phyloP scores from a whole-genome alignment of 208 protist species.

The Phytomonas sp. region DNA sequence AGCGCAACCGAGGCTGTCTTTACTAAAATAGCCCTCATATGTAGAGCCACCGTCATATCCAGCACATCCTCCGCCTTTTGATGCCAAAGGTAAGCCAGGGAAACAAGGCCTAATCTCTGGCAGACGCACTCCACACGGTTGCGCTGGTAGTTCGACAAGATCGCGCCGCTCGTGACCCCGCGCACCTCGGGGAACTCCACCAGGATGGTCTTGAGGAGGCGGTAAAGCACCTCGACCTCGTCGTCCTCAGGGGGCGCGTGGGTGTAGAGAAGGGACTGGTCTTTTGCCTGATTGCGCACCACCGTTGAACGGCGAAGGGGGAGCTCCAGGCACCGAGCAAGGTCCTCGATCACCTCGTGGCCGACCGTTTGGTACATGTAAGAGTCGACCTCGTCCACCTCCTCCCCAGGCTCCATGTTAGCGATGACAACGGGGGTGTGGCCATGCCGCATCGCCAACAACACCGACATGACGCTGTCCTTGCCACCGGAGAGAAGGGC shows the following conservation, averaged over 20 bases:
- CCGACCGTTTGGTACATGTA: conserved; percentile 99
- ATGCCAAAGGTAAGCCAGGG: conserved; percentile 96
- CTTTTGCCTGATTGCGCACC: conserved; percentile 44
- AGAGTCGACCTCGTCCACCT: conserved; percentile 93
- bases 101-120: conserved; percentile 86
- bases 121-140: conserved; percentile 96
- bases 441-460: conserved; percentile 92
- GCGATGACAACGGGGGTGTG: conserved; percentile 94
- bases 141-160: conserved; percentile 97
- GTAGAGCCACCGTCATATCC: conserved; percentile 80
- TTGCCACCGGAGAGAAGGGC: conserved; percentile 97
- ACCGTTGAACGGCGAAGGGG: conserved; percentile 89
- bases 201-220: conserved; percentile 86
- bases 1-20: conserved; percentile 95
- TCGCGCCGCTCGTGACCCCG: conserved; percentile 95
- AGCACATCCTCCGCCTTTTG: conserved; percentile 90
- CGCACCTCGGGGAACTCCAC: conserved; percentile 76
- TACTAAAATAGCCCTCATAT: conserved; percentile 90
- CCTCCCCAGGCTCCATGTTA: conserved; percentile 83
- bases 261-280: conserved; percentile 79
- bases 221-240: conserved; percentile 97
- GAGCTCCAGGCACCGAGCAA: conserved; percentile 88
- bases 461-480: conserved; percentile 92
- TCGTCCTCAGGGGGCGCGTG: conserved; percentile 67
- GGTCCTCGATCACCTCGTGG: conserved; percentile 82